A percentile compares a stretch with the other conserved stretches of the same genome.
Evolutionary conservation across 1,139 yeast species (phyloP).

Genomic region (Tardiomyces digboiensis): DNA sequence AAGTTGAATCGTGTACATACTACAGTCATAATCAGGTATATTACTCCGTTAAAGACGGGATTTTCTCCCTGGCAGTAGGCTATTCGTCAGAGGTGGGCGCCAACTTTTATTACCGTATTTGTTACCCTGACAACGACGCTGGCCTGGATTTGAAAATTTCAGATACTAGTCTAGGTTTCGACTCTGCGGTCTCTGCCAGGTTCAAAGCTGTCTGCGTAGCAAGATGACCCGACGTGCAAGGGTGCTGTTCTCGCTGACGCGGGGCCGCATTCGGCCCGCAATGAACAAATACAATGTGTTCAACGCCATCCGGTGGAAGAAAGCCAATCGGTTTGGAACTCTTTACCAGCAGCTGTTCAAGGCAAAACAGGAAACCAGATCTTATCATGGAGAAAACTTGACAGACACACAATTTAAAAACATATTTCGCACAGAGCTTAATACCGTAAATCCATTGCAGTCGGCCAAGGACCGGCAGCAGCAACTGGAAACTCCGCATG

Average conservation of each 20-base stretch:
- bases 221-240: slow-evolving; percentile 14
- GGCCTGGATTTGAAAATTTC: too few relatives aligned
- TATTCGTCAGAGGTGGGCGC: too few relatives aligned
- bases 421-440: slow-evolving; percentile 60
- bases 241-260: slow-evolving; percentile 15
- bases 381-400: slow-evolving; percentile 92
- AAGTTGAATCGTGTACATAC: too few relatives aligned
- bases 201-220: too few relatives aligned
- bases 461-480: slow-evolving; percentile 10
- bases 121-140: too few relatives aligned
- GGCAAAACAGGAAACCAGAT: slow-evolving; percentile 86
- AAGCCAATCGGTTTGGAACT: slow-evolving; percentile 41
- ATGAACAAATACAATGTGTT: slow-evolving; percentile 89
- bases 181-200: too few relatives aligned
- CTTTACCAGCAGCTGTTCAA: slow-evolving; percentile 87
- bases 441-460: slow-evolving; percentile 65
- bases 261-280: slow-evolving; percentile 67
- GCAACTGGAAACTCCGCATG: slow-evolving; percentile 45
- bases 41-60: too few relatives aligned
- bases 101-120: background rate
- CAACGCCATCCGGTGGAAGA: slow-evolving; percentile 42
- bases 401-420: slow-evolving; percentile 78
- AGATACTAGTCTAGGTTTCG: too few relatives aligned
- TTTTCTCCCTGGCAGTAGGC: too few relatives aligned
- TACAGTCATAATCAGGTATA: too few relatives aligned